Evolutionary conservation across 805 yeast genomes (phyloP), one percentile per base, ranked within the genome.

Genomic region (Pichia nanzhaoensis): DNA sequence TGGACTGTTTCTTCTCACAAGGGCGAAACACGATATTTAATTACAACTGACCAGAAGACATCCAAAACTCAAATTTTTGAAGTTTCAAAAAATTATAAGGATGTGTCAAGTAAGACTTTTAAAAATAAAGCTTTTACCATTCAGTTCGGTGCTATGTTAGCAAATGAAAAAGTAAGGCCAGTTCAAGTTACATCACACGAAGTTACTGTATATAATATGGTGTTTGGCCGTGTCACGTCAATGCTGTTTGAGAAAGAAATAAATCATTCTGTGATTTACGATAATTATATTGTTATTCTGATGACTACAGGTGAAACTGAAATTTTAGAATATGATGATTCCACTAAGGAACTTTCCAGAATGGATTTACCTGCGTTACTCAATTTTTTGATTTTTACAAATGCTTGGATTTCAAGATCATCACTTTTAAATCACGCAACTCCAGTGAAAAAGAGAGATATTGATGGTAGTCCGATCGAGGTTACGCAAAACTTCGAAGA

Each of bases 111-210:
- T 4, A 75, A 77, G 41, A 82, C 78, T 51, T 83, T 86, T 56
- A 74, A 78, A 46, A 74, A 78, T 47, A 75, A 79, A 45, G 77
- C 78, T 28, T 66, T 74, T 14, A 87, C 95, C 0, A 68, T 87
- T 10, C 78, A 78, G 31, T 78, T 84, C 55, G 84, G 82, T 19
- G 78, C 81, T 35, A 48, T 58, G 6, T 20, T 47, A 10, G 34
- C 53, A 2, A 39, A 40, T 2, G 60, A 63, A 20, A 75, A 80
- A 7, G 73, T 76, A 33, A 72, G 77, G 53, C 78, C 87, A 32
- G 74, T 88, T 16, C 96, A 89, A 59, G 78, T 87, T 2, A 81
- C 93, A 1, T 77, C 84, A 0, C 74, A 76, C 33, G 79, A 77
- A 42, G 71, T 88, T 27, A 70, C 74, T 27, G 58, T 86, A 2